A percentile compares a stretch with the other conserved stretches of the same genome.
phyloP scores from a whole-genome alignment of 768 basidiomycete genomes.

The Boletus rufocinnamomeus region DNA sequence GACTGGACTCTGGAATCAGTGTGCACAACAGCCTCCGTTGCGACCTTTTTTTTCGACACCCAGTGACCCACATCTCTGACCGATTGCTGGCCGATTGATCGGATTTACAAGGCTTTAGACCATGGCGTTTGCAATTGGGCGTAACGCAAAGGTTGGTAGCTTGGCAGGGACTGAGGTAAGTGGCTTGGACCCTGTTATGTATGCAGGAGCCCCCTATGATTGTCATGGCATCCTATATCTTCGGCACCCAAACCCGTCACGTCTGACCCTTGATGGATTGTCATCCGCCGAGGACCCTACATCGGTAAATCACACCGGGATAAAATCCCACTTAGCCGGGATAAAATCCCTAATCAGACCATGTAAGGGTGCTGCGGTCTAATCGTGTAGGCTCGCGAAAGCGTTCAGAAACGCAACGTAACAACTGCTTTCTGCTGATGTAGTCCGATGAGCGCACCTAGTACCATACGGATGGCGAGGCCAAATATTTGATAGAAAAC shows the following conservation, averaged over 20 bases:
- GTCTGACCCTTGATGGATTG: conserved; percentile 9
- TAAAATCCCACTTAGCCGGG: no score
- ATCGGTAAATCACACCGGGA: no score
- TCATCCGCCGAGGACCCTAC: conserved; percentile 2
- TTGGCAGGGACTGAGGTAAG: conserved; percentile 9
- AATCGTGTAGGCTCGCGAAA: no score
- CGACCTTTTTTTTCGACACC: neutral
- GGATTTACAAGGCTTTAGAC: neutral
- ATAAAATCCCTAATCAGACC: no score
- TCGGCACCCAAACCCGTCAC: neutral
- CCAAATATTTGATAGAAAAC: neutral
- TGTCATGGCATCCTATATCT: conserved; percentile 1
- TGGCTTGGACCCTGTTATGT: conserved; percentile 14
- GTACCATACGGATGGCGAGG: neutral
- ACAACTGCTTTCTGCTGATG: no score
- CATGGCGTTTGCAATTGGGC: neutral
- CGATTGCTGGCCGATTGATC: conserved; percentile 1
- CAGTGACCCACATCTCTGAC: no score
- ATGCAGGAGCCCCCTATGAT: neutral
- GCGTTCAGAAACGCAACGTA: no score
- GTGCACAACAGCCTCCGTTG: neutral
- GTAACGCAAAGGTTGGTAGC: neutral
- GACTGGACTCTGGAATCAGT: neutral
- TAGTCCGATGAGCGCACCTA: conserved; percentile 15
- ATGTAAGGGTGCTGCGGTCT: no score